These are phyloP conservation scores for Gamarada debralockiae DNA, from an alignment of 495 filamentous ascomycete genomes.

Conservation along the genomic window DNA sequence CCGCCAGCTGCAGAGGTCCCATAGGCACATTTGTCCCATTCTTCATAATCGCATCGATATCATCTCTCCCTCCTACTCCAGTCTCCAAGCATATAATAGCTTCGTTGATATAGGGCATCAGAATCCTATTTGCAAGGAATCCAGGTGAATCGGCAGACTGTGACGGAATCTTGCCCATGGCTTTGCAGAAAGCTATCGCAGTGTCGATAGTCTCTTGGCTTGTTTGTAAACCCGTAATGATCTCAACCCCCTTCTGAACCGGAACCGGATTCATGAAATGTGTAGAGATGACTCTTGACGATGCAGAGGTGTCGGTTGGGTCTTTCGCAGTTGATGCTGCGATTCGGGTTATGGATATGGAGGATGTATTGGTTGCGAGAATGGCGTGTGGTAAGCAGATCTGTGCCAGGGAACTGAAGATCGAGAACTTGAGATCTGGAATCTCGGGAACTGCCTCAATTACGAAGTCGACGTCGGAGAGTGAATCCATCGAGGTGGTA, in stretches of 20 bases:
- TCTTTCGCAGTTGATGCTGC: slow-evolving; percentile 76
- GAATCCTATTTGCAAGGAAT: slow-evolving; percentile 92
- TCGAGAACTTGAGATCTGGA: slow-evolving; percentile 75
- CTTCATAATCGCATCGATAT: slow-evolving; percentile 98
- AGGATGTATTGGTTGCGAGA: slow-evolving; percentile 95
- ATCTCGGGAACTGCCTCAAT: slow-evolving; percentile 98
- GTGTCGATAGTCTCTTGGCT: slow-evolving; percentile 74
- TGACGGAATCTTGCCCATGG: slow-evolving; percentile 91
- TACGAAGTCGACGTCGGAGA: slow-evolving; percentile 88
- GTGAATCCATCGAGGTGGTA: slow-evolving; percentile 70
- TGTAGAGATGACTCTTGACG: slow-evolving; percentile 87
- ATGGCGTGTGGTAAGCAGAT: slow-evolving; percentile 85
- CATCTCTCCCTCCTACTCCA: slow-evolving; percentile 77
- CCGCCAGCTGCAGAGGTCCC: slow-evolving; percentile 89
- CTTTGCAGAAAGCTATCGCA: slow-evolving; percentile 80
- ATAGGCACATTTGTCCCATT: slow-evolving; percentile 98
- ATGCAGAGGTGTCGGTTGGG: slow-evolving; percentile 72
- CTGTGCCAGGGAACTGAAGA: slow-evolving; percentile 81
- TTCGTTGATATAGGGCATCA: slow-evolving; percentile 99
- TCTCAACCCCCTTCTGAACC: slow-evolving; percentile 95
- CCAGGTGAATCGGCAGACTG: slow-evolving; percentile 85
- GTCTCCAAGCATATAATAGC: slow-evolving; percentile 96
- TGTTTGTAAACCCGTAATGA: slow-evolving; percentile 91
- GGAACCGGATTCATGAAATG: slow-evolving; percentile 99
- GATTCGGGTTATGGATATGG: slow-evolving; percentile 95